These are phyloP conservation scores for Diaporthe capsici DNA, from an alignment of 2,329 filamentous ascomycete genomes.

Conservation along the genomic window DNA sequence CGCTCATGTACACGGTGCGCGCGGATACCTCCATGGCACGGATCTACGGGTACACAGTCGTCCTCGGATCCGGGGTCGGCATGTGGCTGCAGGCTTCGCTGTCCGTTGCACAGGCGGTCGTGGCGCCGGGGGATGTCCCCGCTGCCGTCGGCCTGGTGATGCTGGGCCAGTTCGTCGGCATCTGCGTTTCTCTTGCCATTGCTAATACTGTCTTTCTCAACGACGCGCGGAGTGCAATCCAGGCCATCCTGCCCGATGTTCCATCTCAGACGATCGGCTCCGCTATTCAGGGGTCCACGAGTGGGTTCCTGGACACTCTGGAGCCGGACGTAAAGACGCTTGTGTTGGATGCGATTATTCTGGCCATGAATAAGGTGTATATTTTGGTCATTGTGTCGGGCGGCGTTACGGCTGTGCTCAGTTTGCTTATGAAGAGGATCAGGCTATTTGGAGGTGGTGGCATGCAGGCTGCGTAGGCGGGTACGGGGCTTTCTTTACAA, in stretches of 20 bases:
- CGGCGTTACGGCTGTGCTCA: background rate
- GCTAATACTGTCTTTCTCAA: slow-evolving; percentile 43
- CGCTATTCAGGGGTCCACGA: slow-evolving; percentile 27
- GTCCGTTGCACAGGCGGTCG: slow-evolving; percentile 53
- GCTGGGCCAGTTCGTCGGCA: slow-evolving; percentile 45
- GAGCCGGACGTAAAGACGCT: background rate
- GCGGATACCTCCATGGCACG: slow-evolving; percentile 45
- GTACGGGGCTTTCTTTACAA: too few species aligned
- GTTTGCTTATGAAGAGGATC: slow-evolving; percentile 20
- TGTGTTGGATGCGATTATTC: slow-evolving; percentile 13
- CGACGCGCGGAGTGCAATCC: slow-evolving; percentile 38
- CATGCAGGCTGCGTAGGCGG: background rate
- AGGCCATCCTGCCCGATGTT: slow-evolving; percentile 24
- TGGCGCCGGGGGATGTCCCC: slow-evolving; percentile 49
- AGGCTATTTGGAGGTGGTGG: background rate
- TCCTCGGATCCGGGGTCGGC: slow-evolving; percentile 58
- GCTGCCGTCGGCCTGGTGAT: slow-evolving; percentile 53
- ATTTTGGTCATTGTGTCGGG: slow-evolving; percentile 12
- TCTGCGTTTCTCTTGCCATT: slow-evolving; percentile 39
- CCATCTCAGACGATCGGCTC: slow-evolving; percentile 8
- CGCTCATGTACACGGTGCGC: slow-evolving; percentile 45
- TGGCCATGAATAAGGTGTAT: background rate
- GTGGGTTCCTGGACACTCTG: slow-evolving; percentile 31
- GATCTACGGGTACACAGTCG: slow-evolving; percentile 53
- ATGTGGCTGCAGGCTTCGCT: slow-evolving; percentile 54